These are phyloP conservation scores for Candida oleophila DNA, from an alignment of 805 yeast species.

Conservation along the genomic window DNA sequence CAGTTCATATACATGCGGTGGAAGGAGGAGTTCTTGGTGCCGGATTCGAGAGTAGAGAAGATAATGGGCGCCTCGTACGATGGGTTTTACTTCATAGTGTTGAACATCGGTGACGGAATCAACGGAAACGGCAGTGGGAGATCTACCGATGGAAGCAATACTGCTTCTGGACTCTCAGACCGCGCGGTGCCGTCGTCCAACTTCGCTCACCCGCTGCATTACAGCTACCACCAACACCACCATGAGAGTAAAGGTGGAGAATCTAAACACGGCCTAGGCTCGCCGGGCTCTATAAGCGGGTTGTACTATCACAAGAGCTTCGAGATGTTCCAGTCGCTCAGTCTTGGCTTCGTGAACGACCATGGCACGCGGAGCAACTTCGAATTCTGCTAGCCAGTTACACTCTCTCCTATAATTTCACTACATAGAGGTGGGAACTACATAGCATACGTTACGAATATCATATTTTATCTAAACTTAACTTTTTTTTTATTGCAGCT, in stretches of 20 bases:
- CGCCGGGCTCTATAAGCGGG: constrained; percentile 74
- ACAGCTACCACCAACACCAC: not conserved
- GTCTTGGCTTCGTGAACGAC: constrained; percentile 53
- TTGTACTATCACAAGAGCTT: constrained; percentile 79
- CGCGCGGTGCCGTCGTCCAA: too few relatives aligned
- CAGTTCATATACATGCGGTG: constrained; percentile 78
- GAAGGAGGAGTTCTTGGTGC: constrained; percentile 87
- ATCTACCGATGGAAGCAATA: not conserved
- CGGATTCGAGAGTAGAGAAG: constrained; percentile 66
- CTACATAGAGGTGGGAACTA: not conserved
- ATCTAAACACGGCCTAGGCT: not conserved
- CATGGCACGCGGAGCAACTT: constrained; percentile 35
- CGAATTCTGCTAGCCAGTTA: constrained; percentile 22
- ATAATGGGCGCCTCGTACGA: constrained; percentile 80
- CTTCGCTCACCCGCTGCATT: not conserved
- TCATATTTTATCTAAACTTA: not conserved
- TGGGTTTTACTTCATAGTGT: constrained; percentile 86
- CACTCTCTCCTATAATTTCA: not conserved
- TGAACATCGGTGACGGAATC: constrained; percentile 54
- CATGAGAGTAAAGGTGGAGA: not conserved
- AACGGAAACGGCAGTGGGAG: constrained; percentile 3
- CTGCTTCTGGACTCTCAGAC: too few relatives aligned
- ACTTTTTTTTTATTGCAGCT: not conserved
- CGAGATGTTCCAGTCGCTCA: constrained; percentile 77
- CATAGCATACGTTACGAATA: not conserved